These are phyloP conservation scores for Tylopilus sp. DNA, from an alignment of 1,284 basidiomycete genomes.

Conservation along the genomic window DNA sequence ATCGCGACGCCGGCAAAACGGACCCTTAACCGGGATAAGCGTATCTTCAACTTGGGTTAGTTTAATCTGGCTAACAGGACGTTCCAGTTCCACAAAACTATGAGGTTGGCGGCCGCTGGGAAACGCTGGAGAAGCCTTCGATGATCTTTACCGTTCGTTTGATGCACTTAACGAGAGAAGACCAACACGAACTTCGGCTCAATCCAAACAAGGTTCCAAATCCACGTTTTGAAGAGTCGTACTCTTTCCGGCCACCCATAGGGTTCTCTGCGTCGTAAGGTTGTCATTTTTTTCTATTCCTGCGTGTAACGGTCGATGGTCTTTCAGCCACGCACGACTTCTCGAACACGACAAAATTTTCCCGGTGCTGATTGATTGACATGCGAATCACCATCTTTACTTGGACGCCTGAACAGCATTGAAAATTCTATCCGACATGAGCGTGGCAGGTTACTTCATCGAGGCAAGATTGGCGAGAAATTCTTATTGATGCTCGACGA, in stretches of 20 bases:
- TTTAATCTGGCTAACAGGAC: slow-evolving; percentile 9
- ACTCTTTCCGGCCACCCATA: slow-evolving; percentile 49
- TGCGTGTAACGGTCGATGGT: slow-evolving; percentile 2
- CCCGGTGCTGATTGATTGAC: slow-evolving; percentile 50
- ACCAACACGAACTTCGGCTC: slow-evolving; percentile 55
- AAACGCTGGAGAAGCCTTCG: slow-evolving; percentile 34
- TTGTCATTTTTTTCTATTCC: background rate
- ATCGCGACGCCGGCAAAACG: slow-evolving; percentile 5
- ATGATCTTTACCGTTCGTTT: slow-evolving; percentile 49
- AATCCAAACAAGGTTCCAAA: slow-evolving; percentile 50
- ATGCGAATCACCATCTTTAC: slow-evolving; percentile 48
- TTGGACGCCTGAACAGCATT: slow-evolving; percentile 49
- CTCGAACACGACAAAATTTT: slow-evolving; percentile 54
- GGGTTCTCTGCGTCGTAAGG: slow-evolving; percentile 50
- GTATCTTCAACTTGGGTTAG: slow-evolving; percentile 7
- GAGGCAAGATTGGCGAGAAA: slow-evolving; percentile 57
- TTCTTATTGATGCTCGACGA: slow-evolving; percentile 62
- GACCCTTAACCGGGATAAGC: slow-evolving; percentile 14
- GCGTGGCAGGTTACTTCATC: slow-evolving; percentile 49
- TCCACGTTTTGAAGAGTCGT: slow-evolving; percentile 44
- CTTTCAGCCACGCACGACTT: slow-evolving; percentile 47
- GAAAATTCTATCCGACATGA: slow-evolving; percentile 43
- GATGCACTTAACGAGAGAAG: slow-evolving; percentile 53
- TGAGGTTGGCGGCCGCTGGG: slow-evolving; percentile 29
- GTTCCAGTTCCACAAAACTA: slow-evolving; percentile 25